Evolutionary conservation across 2,329 filamentous ascomycete species (phyloP).

Genomic region (Epichloe amarillans): DNA sequence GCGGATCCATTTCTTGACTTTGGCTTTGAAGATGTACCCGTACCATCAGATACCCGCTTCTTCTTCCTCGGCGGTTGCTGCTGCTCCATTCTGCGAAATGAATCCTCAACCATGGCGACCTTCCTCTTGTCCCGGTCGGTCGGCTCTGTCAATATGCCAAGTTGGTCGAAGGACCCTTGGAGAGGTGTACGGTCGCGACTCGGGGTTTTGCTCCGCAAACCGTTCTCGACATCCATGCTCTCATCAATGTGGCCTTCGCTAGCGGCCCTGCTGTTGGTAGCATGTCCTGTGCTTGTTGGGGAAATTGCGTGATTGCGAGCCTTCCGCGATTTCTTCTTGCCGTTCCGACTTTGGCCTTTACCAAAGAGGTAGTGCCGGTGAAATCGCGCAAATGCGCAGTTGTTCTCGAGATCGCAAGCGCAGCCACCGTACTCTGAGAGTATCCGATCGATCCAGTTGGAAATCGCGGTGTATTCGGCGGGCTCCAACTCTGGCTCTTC

Average conservation of each 20-base stretch:
- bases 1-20: slow-evolving; percentile 26
- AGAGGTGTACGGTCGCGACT: slow-evolving; percentile 53
- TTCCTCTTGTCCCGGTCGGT: slow-evolving; percentile 57
- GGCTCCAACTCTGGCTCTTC: slow-evolving; percentile 43
- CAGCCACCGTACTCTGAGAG: slow-evolving; percentile 70
- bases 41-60: slow-evolving; percentile 47
- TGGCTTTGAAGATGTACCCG: slow-evolving; percentile 21
- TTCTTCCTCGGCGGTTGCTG: slow-evolving; percentile 46
- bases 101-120: slow-evolving; percentile 50
- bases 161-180: slow-evolving; percentile 46
- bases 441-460: slow-evolving; percentile 53
- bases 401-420: slow-evolving; percentile 52
- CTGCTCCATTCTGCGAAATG: slow-evolving; percentile 49
- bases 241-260: slow-evolving; percentile 50
- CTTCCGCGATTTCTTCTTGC: slow-evolving; percentile 42
- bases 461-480: slow-evolving; percentile 45
- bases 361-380: slow-evolving; percentile 40
- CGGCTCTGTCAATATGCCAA: slow-evolving; percentile 47
- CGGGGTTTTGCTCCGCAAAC: slow-evolving; percentile 49
- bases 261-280: slow-evolving; percentile 48
- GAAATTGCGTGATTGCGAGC: slow-evolving; percentile 42
- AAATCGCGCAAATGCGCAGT: slow-evolving; percentile 52
- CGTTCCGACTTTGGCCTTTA: slow-evolving; percentile 27
- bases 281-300: slow-evolving; percentile 47
- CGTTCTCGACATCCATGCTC: slow-evolving; percentile 33